Evolutionary conservation across 305 asterid genomes (phyloP).

Genomic region (Solanum hybrid): DNA sequence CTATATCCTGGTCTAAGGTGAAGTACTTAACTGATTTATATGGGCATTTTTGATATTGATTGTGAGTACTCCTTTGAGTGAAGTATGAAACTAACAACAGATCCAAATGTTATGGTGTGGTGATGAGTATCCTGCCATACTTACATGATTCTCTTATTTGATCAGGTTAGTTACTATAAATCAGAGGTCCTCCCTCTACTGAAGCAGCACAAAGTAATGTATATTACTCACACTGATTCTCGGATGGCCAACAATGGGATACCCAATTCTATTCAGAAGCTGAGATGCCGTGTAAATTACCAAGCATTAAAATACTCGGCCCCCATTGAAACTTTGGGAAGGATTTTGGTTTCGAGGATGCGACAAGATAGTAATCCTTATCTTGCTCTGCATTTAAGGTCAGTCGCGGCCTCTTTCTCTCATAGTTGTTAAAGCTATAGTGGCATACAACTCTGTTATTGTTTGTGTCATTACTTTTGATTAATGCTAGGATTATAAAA

Average conservation of each 20-base stretch:
- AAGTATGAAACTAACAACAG: background rate
- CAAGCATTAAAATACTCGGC: constrained; percentile 70
- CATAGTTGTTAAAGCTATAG: background rate
- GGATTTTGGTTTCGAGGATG: constrained; percentile 69
- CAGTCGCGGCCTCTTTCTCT: constrained; percentile 2
- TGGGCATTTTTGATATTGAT: background rate
- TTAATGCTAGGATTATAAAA: background rate
- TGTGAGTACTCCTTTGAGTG: background rate
- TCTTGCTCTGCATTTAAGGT: constrained; percentile 95
- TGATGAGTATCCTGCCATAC: background rate
- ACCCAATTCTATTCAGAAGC: constrained; percentile 69
- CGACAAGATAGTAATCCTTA: constrained; percentile 49
- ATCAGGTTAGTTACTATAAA: constrained; percentile 74
- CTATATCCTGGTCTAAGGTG: constrained; percentile 98
- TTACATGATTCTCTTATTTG: background rate
- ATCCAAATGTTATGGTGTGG: background rate
- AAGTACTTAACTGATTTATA: background rate
- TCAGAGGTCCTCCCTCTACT: constrained; percentile 69
- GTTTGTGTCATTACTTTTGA: background rate
- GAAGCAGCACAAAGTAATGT: constrained; percentile 88
- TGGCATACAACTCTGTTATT: background rate
- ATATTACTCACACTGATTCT: constrained; percentile 89
- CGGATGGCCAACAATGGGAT: constrained; percentile 90
- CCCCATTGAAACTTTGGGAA: constrained; percentile 66
- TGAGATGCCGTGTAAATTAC: constrained; percentile 92